phyloP scores from a whole-genome alignment of 306 rosid genomes.

The Prunus padus region DNA sequence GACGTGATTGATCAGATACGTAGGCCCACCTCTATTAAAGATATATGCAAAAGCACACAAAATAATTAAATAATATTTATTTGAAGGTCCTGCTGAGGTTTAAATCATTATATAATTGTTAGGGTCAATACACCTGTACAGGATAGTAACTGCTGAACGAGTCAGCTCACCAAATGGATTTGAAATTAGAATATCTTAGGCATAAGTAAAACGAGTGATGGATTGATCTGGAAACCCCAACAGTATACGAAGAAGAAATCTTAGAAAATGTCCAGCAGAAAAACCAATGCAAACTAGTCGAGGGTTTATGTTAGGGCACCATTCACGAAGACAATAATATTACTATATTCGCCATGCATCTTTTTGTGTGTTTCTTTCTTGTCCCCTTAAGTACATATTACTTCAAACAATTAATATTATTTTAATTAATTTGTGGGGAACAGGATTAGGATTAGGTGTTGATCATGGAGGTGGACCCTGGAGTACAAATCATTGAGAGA shows the following conservation, averaged over 20 bases:
- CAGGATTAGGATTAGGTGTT: conserved; percentile 28
- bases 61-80: too few species aligned
- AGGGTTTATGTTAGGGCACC: not conserved
- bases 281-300: not conserved
- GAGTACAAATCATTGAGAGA: not conserved
- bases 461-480: conserved; percentile 6
- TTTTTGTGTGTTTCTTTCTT: not conserved
- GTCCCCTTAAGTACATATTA: not conserved
- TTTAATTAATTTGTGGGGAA: not conserved
- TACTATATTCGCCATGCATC: not conserved
- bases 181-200: not conserved
- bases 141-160: not conserved
- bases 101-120: too few species aligned
- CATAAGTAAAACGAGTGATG: not conserved
- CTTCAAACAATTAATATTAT: not conserved
- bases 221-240: not conserved
- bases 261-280: not conserved
- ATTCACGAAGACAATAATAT: not conserved
- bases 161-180: not conserved
- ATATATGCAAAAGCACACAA: too few species aligned
- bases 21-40: too few species aligned
- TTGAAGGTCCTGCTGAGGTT: too few species aligned
- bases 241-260: not conserved
- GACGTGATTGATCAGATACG: too few species aligned
- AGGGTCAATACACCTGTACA: too few species aligned